Base-by-base conservation (phyloP, 805 yeast genomes). In the Candida vaughaniae region DNA sequence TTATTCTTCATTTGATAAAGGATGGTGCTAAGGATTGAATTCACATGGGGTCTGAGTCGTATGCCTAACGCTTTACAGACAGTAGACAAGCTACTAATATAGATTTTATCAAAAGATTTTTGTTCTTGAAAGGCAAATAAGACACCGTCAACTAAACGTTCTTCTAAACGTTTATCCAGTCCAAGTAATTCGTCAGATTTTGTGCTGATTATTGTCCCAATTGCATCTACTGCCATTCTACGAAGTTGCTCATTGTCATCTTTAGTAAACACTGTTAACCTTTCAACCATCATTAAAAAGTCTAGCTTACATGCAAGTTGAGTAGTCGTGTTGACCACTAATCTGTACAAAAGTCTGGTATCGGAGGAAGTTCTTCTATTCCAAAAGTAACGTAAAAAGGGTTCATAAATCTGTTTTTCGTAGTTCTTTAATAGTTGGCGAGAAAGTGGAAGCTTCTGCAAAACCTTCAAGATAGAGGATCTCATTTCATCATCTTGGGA, bases 401-500 rank as follows among this genome's bases (percentile, higher is more conserved):
- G 74, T 0, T 77, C 75, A 3, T 79, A 56, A 2, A 85, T 70
- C 16, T 78, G 77, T 5, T 66, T 70, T 29, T 66, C 62, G 43
- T 75, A 78, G 17, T 58, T 59, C 11, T 64, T 67, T 9, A 80
- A 71, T 10, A 86, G 69, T 9, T 78, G 77, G 9, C 75, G 80
- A 1, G 85, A 68, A 1, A 75, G 59, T 10, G 87, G 78, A 48
- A 93, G 77, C 42, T 75, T 80, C 36, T 75, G 81, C 20, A 90
- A 63, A 6, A 86, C 85, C 20, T 71, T 64, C 41, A 93, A 58
- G 3, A 90, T 83, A 0, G 89, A 75, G 41, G 75, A 75, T 49
- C 78, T 79, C 91, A 90, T 85, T 33, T 89, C 96, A 43, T 85
- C 95, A 52, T 88, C 96, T 0, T 93, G 89, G 0, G 95, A 77